These are phyloP conservation scores for Phalaenopsis equestris DNA, from an alignment of 106 monocot genomes.

Conservation along the genomic window DNA sequence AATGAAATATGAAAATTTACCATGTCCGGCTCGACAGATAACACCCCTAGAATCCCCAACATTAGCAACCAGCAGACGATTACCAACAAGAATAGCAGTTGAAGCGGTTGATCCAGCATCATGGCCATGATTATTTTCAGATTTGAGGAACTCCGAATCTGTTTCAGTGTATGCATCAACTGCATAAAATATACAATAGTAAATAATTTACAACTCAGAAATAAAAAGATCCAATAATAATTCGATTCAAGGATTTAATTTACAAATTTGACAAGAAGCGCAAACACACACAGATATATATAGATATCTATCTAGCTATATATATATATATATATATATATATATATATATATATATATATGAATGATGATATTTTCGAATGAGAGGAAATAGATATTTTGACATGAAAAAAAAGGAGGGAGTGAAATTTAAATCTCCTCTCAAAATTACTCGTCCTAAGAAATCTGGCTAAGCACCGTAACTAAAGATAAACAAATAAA, in stretches of 20 bases:
- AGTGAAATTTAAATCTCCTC: no score
- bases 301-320: no score
- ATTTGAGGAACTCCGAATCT: slow-evolving; percentile 23
- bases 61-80: slow-evolving; percentile 24
- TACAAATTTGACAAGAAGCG: background rate
- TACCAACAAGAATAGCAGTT: slow-evolving; percentile 32
- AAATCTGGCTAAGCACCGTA: no score
- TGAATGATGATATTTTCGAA: no score
- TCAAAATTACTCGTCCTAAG: no score
- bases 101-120: slow-evolving; percentile 33
- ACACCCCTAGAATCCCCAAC: slow-evolving; percentile 32
- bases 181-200: slow-evolving; percentile 5
- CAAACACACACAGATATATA: background rate
- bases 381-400: no score
- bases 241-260: background rate
- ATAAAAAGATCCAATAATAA: background rate
- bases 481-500: no score
- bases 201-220: background rate
- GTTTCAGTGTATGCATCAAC: slow-evolving; percentile 26
- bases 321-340: no score
- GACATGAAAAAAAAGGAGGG: no score
- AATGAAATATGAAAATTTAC: background rate
- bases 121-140: slow-evolving; percentile 17
- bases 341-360: no score
- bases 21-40: slow-evolving; percentile 21